Evolutionary conservation across 1,284 basidiomycete genomes (phyloP), one percentile per base, ranked within the genome.

Genomic region (Cystobasidium slooffiae): DNA sequence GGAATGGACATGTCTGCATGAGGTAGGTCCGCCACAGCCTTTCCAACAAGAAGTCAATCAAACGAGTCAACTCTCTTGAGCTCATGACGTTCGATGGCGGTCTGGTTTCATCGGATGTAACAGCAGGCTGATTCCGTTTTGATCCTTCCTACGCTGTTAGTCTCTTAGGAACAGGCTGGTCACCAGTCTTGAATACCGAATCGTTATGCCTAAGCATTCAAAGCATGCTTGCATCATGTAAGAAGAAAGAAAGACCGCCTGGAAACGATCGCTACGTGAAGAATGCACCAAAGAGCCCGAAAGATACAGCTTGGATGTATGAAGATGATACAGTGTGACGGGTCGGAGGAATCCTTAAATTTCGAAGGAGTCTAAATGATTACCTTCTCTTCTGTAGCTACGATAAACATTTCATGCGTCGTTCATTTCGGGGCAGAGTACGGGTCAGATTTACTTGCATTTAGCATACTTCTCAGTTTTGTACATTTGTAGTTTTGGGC

Each of bases 191-290:
- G 46, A 80, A 79, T 58, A 77, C 78, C n/a, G 77, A 76, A 66
- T 77, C 77, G 64, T 76, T 81, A 37, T 78, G 81, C 16, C 66
- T 81, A 61, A 80, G 78, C 5, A 70, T 81, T 9, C 81, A 81
- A 68, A 80, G 79, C 76, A 81, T 81, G 81, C 78, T 81, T 0
- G 81, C 81, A 12, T 79, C 78, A 62, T 79, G 78, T 46, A 81
- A 80, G 58, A 77, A 78, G 68, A 77, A 79, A 20, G 77, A 80
- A 64, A 62, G 75, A 47, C 81, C 81, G 31, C 78, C 77, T 39
- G 81, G 80, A 66, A 81, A 81, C 69, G 79, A 80, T 37, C 61
- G 77, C 12, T 81, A 81, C 63, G 78, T 80, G 56, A 77, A 78
- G 24, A 75, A 74, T 22, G 80, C 80, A 1, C 80, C 80, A 7